Conservation (phyloP, 176 grass and related monocot genomes). For the Oryza nivara region DNA sequence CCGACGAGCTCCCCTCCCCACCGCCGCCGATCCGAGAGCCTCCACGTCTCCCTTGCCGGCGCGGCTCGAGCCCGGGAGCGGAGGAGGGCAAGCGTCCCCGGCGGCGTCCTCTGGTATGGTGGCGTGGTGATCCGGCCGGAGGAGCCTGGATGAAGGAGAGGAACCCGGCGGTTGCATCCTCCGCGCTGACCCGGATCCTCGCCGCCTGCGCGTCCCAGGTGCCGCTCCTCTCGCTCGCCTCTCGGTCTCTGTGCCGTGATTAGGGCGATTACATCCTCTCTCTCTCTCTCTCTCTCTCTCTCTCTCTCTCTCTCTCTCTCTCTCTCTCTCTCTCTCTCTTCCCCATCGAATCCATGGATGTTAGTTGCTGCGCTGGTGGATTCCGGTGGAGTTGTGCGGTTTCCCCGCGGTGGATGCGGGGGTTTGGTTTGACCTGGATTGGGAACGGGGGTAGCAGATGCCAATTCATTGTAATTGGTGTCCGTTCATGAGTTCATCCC, state of each 20-base stretch:
- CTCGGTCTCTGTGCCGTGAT: background rate
- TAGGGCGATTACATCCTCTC: background rate
- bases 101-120: constrained; percentile 2
- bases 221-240: background rate
- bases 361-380: constrained; percentile 13
- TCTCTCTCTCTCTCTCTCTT: background rate
- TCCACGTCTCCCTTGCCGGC: background rate
- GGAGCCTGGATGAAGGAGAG: constrained; percentile 56
- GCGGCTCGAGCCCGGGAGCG: background rate
- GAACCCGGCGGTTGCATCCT: constrained; percentile 22
- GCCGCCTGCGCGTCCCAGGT: constrained; percentile 65
- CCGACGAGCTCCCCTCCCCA: background rate
- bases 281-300: background rate
- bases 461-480: background rate
- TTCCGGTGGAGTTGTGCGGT: background rate
- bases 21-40: background rate
- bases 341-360: background rate
- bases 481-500: background rate
- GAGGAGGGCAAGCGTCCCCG: too few relatives aligned
- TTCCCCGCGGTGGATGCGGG: background rate
- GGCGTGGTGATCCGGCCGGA: constrained; percentile 47
- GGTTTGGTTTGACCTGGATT: background rate
- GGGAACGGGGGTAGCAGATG: background rate
- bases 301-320: background rate
- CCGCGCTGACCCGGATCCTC: constrained; percentile 51